Percentiles rank a stretch among this genome's conserved stretches.
These are phyloP conservation scores for Xylaria cubensis DNA, from an alignment of 495 filamentous ascomycete species.

Conservation along the genomic window DNA sequence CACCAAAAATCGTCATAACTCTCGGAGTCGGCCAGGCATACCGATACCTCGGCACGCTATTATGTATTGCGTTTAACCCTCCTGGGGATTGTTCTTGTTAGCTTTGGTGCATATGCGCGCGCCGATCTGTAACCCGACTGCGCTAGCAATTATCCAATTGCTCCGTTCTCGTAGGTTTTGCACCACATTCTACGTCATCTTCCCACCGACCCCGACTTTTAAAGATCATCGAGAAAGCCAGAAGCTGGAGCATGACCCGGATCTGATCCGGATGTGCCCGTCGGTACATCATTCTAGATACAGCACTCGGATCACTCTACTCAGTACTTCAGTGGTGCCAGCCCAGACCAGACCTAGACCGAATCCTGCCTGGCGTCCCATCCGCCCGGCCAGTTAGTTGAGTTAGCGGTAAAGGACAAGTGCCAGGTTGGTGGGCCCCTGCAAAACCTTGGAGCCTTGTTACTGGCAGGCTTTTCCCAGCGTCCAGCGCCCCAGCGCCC, in stretches of 20 bases:
- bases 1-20: conserved; percentile 13
- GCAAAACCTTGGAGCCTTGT: conserved; percentile 4
- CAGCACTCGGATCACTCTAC: background rate
- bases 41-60: conserved; percentile 18
- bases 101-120: background rate
- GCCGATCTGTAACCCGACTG: background rate
- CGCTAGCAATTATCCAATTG: conserved; percentile 5
- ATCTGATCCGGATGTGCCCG: background rate
- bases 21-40: background rate
- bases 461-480: background rate
- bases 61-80: background rate
- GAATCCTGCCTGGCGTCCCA: background rate
- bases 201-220: background rate
- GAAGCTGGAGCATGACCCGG: background rate
- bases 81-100: background rate
- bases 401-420: conserved; percentile 13
- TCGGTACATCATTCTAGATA: background rate
- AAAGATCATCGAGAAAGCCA: background rate
- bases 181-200: conserved; percentile 20
- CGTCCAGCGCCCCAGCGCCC: background rate
- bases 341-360: background rate
- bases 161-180: conserved; percentile 3
- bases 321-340: background rate
- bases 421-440: conserved; percentile 15
- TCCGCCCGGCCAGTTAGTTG: background rate